Conservation (phyloP, 371 early-diverging fungal species). For the Syncephalastrum racemosum region DNA sequence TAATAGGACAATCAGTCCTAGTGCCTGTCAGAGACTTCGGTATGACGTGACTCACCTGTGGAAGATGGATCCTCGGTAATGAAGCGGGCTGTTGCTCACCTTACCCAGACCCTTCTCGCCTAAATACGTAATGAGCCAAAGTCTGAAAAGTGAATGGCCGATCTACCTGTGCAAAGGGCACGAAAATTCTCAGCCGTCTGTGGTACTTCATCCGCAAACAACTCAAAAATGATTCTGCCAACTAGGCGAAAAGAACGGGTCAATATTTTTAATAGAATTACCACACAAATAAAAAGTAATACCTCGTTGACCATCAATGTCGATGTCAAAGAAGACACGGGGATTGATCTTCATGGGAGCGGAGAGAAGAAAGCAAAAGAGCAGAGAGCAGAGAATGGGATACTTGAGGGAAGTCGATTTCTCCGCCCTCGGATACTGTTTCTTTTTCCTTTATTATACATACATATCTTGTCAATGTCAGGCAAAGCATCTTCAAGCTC, state of each 20-base stretch:
- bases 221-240: slow-evolving; percentile 91
- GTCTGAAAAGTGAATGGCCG: neutral
- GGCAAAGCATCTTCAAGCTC: no score
- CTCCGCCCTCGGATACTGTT: neutral
- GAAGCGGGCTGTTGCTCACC: slow-evolving; percentile 61
- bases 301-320: slow-evolving; percentile 61
- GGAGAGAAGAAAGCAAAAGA: no score
- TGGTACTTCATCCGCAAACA: slow-evolving; percentile 93
- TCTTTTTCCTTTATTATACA: no score
- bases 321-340: slow-evolving; percentile 68
- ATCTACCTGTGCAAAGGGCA: slow-evolving; percentile 67
- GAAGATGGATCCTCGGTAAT: slow-evolving; percentile 66
- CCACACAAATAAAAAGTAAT: slow-evolving; percentile 1
- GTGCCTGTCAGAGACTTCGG: neutral
- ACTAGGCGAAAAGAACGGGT: slow-evolving; percentile 27
- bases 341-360: slow-evolving; percentile 54
- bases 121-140: slow-evolving; percentile 8
- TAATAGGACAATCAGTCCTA: neutral
- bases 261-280: neutral
- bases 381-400: neutral
- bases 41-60: slow-evolving; percentile 41
- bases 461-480: no score
- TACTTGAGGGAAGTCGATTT: no score
- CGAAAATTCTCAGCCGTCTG: slow-evolving; percentile 98
- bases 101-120: slow-evolving; percentile 77